phyloP scores from a whole-genome alignment of 2,329 filamentous ascomycete genomes.

The Microdochium nivale region DNA sequence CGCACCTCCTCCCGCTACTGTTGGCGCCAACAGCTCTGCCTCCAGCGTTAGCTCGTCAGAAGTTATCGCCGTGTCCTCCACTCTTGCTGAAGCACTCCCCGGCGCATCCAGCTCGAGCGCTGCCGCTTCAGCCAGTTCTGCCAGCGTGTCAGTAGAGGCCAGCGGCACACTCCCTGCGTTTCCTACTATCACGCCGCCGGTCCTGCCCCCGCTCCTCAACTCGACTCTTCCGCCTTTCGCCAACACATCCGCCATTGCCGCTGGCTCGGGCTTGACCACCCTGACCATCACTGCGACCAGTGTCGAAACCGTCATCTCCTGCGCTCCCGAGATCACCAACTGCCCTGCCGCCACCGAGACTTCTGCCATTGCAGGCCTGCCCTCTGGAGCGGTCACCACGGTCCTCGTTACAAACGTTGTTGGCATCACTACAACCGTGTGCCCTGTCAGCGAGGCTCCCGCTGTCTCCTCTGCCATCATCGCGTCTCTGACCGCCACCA shows the following conservation, averaged over 20 bases:
- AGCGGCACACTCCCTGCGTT: slow-evolving; percentile 3
- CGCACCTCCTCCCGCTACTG: not conserved
- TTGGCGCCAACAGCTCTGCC: not conserved
- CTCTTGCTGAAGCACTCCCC: not conserved
- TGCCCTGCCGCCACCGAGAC: slow-evolving; percentile 15
- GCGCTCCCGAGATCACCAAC: slow-evolving; percentile 15
- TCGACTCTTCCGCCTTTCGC: slow-evolving; percentile 1
- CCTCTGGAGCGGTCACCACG: slow-evolving; percentile 13
- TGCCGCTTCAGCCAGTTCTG: slow-evolving; percentile 1
- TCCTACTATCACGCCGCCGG: slow-evolving; percentile 6
- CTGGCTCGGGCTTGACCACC: slow-evolving; percentile 10
- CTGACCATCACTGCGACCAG: slow-evolving; percentile 14
- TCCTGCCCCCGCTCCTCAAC: too few relatives aligned
- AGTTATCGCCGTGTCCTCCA: not conserved
- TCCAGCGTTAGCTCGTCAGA: not conserved
- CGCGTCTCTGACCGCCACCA: slow-evolving; percentile 3
- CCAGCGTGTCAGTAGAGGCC: not conserved
- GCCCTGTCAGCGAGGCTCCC: slow-evolving; percentile 15
- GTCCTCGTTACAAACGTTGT: slow-evolving; percentile 15
- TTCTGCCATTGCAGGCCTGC: slow-evolving; percentile 11
- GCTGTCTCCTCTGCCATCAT: slow-evolving; percentile 14
- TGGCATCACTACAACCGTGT: slow-evolving; percentile 18
- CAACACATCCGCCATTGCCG: not conserved
- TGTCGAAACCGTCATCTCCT: slow-evolving; percentile 16
- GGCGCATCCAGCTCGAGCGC: not conserved